phyloP scores from a whole-genome alignment of 495 filamentous ascomycete genomes.

The Hyaloscypha finlandica region DNA sequence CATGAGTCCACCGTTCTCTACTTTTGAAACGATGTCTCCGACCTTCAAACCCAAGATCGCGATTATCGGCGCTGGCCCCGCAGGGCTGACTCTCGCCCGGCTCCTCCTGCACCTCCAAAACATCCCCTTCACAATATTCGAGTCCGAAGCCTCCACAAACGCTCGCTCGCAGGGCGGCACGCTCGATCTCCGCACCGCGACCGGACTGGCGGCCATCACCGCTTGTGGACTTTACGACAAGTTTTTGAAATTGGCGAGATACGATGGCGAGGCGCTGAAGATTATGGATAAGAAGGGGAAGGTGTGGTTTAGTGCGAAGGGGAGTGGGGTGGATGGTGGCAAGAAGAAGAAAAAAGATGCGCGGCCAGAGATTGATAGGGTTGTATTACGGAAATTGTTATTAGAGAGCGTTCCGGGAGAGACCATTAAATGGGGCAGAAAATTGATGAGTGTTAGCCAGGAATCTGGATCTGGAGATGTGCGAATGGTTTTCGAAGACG shows the following conservation, averaged over 20 bases:
- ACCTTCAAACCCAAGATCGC: conserved; percentile 42
- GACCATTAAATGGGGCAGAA: conserved; percentile 49
- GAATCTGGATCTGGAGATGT: conserved; percentile 8
- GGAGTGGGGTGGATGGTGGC: background rate
- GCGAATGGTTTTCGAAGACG: conserved; percentile 18
- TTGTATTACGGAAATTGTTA: conserved; percentile 40
- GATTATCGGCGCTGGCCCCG: conserved; percentile 60
- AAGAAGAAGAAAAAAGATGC: conserved; percentile 1
- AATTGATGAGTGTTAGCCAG: conserved; percentile 38
- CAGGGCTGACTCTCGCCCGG: conserved; percentile 54
- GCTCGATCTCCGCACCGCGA: conserved; percentile 53
- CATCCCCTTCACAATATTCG: conserved; percentile 42
- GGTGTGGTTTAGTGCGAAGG: background rate
- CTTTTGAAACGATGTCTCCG: background rate
- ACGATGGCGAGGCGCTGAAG: conserved; percentile 49
- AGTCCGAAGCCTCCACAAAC: conserved; percentile 30
- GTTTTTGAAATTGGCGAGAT: conserved; percentile 50
- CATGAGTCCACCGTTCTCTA: too few relatives aligned
- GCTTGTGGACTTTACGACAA: conserved; percentile 50
- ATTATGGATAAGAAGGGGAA: conserved; percentile 37
- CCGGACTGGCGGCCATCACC: conserved; percentile 53
- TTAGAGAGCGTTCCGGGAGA: conserved; percentile 42
- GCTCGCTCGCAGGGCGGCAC: conserved; percentile 50
- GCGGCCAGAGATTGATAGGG: conserved; percentile 49
- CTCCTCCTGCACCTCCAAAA: conserved; percentile 47